Conservation (phyloP, 1,284 basidiomycete species). For the Irpex sp. region DNA sequence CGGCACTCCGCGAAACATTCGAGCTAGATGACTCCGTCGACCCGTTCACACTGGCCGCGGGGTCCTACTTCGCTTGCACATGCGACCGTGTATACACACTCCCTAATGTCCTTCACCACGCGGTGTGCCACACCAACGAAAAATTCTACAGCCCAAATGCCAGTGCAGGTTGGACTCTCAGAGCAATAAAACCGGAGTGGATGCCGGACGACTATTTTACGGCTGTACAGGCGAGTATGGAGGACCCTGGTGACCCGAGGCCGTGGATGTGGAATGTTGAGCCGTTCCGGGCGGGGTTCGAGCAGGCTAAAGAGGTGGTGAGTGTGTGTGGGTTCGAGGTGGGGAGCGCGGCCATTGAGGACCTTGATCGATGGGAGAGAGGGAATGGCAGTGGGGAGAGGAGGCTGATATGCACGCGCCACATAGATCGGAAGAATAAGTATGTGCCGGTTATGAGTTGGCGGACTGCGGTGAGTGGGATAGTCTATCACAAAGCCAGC, state of each 20-base stretch:
- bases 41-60: background rate
- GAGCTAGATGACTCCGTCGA: background rate
- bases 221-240: background rate
- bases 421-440: background rate
- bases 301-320: background rate
- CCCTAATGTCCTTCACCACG: background rate
- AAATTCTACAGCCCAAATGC: too few species aligned
- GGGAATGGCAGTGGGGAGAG: background rate
- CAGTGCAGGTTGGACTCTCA: background rate
- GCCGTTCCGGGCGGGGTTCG: background rate
- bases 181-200: background rate
- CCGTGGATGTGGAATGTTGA: background rate
- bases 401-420: background rate
- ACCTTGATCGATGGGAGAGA: background rate
- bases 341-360: background rate
- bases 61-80: background rate
- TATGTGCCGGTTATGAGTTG: background rate
- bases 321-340: background rate
- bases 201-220: background rate
- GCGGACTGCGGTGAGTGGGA: background rate
- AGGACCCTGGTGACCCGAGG: background rate
- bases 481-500: too few species aligned
- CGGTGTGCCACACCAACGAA: too few species aligned
- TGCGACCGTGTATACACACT: background rate
- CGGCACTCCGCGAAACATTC: background rate